Evolutionary conservation across 306 rosid genomes (phyloP).

Genomic region (Glycine tomentella): DNA sequence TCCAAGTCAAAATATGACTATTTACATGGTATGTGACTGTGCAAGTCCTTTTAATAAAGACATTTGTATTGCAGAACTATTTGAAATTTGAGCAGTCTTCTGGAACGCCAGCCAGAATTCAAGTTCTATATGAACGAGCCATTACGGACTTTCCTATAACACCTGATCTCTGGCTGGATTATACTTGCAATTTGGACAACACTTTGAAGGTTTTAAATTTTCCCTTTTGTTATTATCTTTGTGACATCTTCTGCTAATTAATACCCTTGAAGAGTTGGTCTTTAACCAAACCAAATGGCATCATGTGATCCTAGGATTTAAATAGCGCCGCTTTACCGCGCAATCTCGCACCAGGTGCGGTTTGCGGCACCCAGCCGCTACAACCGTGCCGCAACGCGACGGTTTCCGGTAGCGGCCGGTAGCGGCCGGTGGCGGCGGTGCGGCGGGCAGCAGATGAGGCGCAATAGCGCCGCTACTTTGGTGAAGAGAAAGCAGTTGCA

Average conservation of each 20-base stretch:
- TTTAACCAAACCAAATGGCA: neutral
- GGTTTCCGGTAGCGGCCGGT: no score
- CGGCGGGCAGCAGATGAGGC: no score
- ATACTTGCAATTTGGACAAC: slow-evolving; percentile 79
- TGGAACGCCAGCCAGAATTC: slow-evolving; percentile 85
- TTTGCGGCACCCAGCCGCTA: no score
- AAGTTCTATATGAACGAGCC: slow-evolving; percentile 86
- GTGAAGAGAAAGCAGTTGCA: no score
- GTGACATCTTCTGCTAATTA: neutral
- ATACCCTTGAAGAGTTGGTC: neutral
- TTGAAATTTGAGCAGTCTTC: slow-evolving; percentile 81
- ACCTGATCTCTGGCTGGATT: slow-evolving; percentile 87
- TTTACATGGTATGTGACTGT: slow-evolving; percentile 5
- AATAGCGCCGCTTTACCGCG: no score
- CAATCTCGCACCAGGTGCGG: no score
- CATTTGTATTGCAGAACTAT: slow-evolving; percentile 66
- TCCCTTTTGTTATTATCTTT: slow-evolving; percentile 25
- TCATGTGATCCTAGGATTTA: no score
- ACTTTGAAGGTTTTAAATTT: slow-evolving; percentile 75
- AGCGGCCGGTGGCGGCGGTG: no score
- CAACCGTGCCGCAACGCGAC: no score
- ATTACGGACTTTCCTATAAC: slow-evolving; percentile 81
- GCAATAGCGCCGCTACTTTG: no score
- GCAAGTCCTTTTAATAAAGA: slow-evolving; percentile 18
- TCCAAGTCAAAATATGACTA: slow-evolving; percentile 7